Conservation (phyloP, 768 basidiomycete genomes). For the Crucibulum laeve region DNA sequence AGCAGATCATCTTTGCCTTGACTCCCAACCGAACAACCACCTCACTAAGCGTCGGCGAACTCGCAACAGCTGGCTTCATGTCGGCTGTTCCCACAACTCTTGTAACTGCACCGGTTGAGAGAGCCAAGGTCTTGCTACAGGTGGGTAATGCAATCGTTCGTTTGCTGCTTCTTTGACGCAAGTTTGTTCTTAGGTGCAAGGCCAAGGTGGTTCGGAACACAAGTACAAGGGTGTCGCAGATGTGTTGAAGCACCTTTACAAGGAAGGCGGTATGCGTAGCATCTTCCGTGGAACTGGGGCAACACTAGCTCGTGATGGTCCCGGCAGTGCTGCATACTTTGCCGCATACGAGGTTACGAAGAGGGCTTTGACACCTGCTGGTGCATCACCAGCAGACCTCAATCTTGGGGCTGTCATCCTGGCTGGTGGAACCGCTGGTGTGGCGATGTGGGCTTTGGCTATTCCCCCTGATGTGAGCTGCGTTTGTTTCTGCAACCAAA, state of each 20-base stretch:
- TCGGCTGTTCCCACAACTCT: conserved; percentile 91
- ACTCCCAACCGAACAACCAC: conserved; percentile 77
- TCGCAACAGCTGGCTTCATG: conserved; percentile 91
- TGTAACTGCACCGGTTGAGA: conserved; percentile 92
- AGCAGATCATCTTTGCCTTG: conserved; percentile 70
- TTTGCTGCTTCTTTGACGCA: not conserved
- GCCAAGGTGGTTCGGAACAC: conserved; percentile 67
- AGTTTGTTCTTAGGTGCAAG: conserved; percentile 62
- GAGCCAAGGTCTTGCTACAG: conserved; percentile 95
- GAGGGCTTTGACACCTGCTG: conserved; percentile 76
- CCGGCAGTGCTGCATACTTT: conserved; percentile 98
- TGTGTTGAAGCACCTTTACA: conserved; percentile 86
- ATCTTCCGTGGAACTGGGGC: conserved; percentile 92
- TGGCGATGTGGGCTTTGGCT: conserved; percentile 97
- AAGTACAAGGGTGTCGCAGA: conserved; percentile 90
- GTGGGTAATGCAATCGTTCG: conserved; percentile 28
- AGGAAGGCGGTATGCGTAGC: conserved; percentile 87
- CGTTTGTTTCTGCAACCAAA: conserved; percentile 1
- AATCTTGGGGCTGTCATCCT: conserved; percentile 84
- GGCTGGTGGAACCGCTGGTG: conserved; percentile 91
- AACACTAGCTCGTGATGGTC: conserved; percentile 93
- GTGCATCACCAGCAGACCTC: conserved; percentile 74
- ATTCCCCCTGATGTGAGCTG: conserved; percentile 91
- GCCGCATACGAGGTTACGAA: conserved; percentile 96
- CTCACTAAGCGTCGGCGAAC: conserved; percentile 66